phyloP scores from a whole-genome alignment of 192 early-diverging fungal genomes.

The Mortierella hygrophila region DNA sequence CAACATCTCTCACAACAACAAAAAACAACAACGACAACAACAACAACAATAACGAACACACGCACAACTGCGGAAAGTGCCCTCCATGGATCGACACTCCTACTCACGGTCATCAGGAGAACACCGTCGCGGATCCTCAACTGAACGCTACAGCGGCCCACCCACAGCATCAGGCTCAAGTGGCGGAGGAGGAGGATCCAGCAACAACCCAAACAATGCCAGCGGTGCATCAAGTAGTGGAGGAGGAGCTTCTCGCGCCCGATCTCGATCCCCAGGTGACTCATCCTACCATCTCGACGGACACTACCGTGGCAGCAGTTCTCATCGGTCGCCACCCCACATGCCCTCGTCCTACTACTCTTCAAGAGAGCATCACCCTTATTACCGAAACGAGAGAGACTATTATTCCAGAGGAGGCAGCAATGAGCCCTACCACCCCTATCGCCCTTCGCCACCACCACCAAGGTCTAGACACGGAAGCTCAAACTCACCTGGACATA shows the following conservation, averaged over 20 bases:
- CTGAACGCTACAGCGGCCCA: conserved; percentile 37
- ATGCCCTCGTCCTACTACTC: conserved; percentile 46
- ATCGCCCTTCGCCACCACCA: conserved; percentile 50
- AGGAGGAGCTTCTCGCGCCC: neutral
- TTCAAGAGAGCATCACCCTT: conserved; percentile 42
- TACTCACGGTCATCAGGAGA: conserved; percentile 51
- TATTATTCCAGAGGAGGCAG: conserved; percentile 41
- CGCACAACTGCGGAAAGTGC: neutral
- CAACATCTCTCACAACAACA: no score
- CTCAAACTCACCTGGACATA: conserved; percentile 37
- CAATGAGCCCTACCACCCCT: conserved; percentile 42
- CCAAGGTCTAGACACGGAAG: conserved; percentile 50
- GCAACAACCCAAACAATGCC: neutral
- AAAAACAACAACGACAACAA: neutral
- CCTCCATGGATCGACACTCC: conserved; percentile 51
- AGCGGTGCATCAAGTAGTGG: neutral
- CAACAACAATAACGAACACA: neutral
- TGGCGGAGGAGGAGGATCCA: conserved; percentile 4
- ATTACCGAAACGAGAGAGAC: conserved; percentile 47
- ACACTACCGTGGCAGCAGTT: conserved; percentile 31
- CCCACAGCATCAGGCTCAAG: conserved; percentile 1
- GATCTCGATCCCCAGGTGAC: conserved; percentile 49
- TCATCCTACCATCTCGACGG: conserved; percentile 43
- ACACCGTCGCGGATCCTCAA: conserved; percentile 37
- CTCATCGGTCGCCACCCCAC: conserved; percentile 46